Percentiles rank a stretch among this genome's conserved stretches.
Conservation (phyloP, 306 rosid species). For the Abrus precatorius region DNA sequence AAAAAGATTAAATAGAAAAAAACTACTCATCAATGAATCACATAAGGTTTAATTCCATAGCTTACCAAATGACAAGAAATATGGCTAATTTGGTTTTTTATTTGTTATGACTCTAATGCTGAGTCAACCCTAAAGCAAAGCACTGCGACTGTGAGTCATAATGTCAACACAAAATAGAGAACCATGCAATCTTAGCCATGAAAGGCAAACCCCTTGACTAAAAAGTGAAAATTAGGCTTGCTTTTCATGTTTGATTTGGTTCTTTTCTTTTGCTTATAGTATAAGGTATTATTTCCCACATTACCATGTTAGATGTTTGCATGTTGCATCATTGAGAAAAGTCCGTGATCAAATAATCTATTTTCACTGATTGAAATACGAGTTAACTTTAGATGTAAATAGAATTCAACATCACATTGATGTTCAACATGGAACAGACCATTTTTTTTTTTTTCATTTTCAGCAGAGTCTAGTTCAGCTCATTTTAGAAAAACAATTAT, state of each 20-base stretch:
- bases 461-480: not conserved
- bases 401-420: not conserved
- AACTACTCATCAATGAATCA: not conserved
- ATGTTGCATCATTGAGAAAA: too few relatives aligned
- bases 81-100: not conserved
- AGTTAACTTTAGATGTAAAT: not conserved
- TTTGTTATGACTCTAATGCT: not conserved
- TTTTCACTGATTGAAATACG: too few relatives aligned
- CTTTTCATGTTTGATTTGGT: slow-evolving; percentile 1
- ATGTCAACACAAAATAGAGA: not conserved
- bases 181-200: not conserved
- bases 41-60: not conserved
- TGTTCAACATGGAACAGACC: not conserved
- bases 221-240: not conserved
- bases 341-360: too few relatives aligned
- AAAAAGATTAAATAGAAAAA: not conserved
- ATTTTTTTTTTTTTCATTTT: not conserved
- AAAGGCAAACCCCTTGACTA: not conserved
- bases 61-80: not conserved
- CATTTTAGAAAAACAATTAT: too few relatives aligned
- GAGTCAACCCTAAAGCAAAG: not conserved
- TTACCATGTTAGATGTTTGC: not conserved
- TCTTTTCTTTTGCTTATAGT: not conserved
- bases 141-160: not conserved
- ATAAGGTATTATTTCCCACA: not conserved